Conservation (phyloP, 1,284 basidiomycete species). For the Papiliotrema nemorosa region DNA sequence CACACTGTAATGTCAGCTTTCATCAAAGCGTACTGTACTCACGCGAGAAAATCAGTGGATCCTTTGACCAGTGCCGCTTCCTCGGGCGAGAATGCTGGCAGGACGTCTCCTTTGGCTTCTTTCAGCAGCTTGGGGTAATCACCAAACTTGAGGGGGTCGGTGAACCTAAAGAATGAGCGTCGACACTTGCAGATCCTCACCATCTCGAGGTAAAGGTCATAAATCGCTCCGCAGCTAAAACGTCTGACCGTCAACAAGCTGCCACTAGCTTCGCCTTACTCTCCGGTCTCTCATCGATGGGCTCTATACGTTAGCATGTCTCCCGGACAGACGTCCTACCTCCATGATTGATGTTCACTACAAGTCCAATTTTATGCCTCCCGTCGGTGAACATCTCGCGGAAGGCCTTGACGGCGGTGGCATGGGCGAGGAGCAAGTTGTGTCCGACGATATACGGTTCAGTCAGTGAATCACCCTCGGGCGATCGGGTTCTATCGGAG, state of each 20-base stretch:
- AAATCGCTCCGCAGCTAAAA: constrained; percentile 5
- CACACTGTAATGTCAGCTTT: too few relatives aligned
- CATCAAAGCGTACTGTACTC: neutral
- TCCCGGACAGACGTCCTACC: constrained; percentile 47
- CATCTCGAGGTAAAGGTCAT: constrained; percentile 4
- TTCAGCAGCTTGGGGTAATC: constrained; percentile 64
- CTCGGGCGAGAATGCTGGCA: constrained; percentile 63
- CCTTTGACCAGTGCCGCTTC: constrained; percentile 63
- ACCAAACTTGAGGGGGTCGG: constrained; percentile 69
- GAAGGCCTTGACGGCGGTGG: constrained; percentile 61
- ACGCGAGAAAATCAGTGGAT: constrained; percentile 55
- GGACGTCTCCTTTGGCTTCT: constrained; percentile 59
- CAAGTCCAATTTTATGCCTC: constrained; percentile 59
- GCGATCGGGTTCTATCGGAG: neutral
- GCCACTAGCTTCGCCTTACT: constrained; percentile 52
- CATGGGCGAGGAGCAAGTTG: constrained; percentile 64
- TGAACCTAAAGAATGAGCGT: constrained; percentile 15
- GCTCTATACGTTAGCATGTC: constrained; percentile 1
- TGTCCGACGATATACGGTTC: constrained; percentile 54
- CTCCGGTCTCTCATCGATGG: constrained; percentile 54
- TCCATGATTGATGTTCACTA: constrained; percentile 64
- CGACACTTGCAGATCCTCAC: neutral
- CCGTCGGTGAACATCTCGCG: constrained; percentile 58
- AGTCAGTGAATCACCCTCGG: constrained; percentile 1
- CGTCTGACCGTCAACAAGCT: neutral